Conservation (phyloP, 2,329 filamentous ascomycete genomes). For the Beauveria scarabaeidicola region DNA sequence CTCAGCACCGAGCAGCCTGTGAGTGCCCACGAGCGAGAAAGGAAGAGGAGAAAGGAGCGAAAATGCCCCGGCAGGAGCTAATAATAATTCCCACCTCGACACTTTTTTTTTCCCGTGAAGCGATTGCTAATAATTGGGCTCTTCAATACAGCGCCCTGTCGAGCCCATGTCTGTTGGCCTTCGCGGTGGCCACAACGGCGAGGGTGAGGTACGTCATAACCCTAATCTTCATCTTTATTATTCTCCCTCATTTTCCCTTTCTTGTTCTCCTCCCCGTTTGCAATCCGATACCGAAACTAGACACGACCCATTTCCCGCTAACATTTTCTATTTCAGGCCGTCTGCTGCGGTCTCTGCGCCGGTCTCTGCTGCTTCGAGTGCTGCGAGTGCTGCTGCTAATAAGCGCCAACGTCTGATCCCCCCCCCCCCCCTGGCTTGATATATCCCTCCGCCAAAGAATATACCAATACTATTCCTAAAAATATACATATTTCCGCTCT, state of each 20-base stretch:
- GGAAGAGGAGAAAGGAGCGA: no score
- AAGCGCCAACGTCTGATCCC: neutral
- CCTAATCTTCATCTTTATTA: no score
- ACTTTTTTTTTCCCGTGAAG: neutral
- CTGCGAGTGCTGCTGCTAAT: conserved; percentile 23
- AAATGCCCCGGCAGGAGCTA: neutral
- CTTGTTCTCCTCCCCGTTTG: neutral
- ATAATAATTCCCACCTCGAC: no score
- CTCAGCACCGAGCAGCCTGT: conserved; percentile 28
- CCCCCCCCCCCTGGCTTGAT: neutral
- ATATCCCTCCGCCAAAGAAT: neutral
- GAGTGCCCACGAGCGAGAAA: conserved; percentile 13
- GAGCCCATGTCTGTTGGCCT: conserved; percentile 28
- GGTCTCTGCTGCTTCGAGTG: conserved; percentile 33
- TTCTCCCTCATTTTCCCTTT: neutral
- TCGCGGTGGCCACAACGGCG: conserved; percentile 25
- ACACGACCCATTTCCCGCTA: neutral
- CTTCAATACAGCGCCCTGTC: conserved; percentile 21
- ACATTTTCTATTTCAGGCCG: conserved; percentile 20
- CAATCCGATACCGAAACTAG: neutral
- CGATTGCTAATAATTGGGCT: neutral
- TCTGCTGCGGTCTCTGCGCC: conserved; percentile 33
- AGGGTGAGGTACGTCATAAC: conserved; percentile 24
- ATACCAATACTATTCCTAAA: neutral
- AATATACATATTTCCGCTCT: neutral